These are phyloP conservation scores for Talaromyces wortmannii DNA, from an alignment of 495 filamentous ascomycete genomes.

Conservation along the genomic window DNA sequence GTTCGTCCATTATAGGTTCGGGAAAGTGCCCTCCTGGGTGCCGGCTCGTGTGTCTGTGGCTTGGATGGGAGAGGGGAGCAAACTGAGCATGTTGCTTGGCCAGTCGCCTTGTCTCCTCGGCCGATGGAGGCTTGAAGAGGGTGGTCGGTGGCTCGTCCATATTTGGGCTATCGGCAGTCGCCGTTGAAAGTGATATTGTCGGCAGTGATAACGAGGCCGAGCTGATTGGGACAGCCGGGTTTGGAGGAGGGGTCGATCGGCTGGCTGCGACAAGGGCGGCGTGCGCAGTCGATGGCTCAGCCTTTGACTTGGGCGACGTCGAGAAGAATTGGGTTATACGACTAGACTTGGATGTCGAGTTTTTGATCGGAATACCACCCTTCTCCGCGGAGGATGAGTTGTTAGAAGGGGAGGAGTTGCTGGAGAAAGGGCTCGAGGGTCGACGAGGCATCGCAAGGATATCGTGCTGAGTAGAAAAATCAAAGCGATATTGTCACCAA, in stretches of 20 bases:
- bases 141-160: conserved; percentile 71
- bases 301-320: conserved; percentile 49
- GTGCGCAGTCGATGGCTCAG: conserved; percentile 36
- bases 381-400: conserved; percentile 41
- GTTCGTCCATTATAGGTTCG: conserved; percentile 87
- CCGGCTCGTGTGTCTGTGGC: conserved; percentile 80
- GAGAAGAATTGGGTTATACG: conserved; percentile 53
- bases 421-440: conserved; percentile 40
- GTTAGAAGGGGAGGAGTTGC: conserved; percentile 32
- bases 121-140: conserved; percentile 85
- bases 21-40: conserved; percentile 72
- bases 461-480: not conserved
- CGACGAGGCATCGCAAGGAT: conserved; percentile 47
- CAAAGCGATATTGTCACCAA: not conserved
- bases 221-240: conserved; percentile 56
- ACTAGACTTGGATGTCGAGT: conserved; percentile 60
- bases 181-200: conserved; percentile 87
- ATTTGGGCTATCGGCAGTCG: conserved; percentile 69
- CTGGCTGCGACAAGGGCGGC: conserved; percentile 55
- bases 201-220: conserved; percentile 74
- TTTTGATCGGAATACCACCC: conserved; percentile 36
- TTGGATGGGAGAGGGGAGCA: conserved; percentile 71
- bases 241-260: conserved; percentile 43
- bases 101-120: conserved; percentile 65
- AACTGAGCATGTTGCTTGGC: conserved; percentile 86